Conservation (phyloP, 495 filamentous ascomycete genomes). For the Aspergillus panamensis region DNA sequence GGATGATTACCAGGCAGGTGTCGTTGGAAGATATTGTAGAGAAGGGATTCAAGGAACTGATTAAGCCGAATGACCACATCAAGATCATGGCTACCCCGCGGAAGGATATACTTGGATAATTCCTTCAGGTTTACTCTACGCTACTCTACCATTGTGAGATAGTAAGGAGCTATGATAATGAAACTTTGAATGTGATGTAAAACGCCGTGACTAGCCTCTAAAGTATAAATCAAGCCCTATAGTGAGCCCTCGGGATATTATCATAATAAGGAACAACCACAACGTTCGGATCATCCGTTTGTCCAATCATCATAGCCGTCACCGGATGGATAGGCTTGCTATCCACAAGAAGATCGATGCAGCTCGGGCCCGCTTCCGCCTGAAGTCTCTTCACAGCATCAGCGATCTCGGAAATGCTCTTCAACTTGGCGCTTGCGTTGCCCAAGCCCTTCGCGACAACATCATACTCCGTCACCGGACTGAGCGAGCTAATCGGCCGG, state of each 20-base stretch:
- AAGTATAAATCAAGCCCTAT: conserved; percentile 14
- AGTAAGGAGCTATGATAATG: too few relatives aligned
- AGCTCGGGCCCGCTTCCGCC: conserved; percentile 18
- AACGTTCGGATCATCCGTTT: conserved; percentile 22
- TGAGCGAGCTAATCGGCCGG: conserved; percentile 24
- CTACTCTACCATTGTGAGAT: not conserved
- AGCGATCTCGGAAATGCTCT: conserved; percentile 13
- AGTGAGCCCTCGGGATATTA: conserved; percentile 26
- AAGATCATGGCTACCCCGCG: conserved; percentile 49
- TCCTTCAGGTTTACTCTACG: not conserved
- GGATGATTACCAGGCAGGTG: conserved; percentile 56
- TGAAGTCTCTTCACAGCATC: conserved; percentile 17
- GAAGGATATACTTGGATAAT: not conserved
- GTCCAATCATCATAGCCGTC: conserved; percentile 27
- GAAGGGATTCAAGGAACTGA: conserved; percentile 51
- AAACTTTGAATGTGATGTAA: too few relatives aligned
- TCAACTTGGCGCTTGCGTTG: conserved; percentile 19
- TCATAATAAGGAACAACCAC: conserved; percentile 31
- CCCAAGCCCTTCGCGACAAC: conserved; percentile 25
- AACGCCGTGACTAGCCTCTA: too few relatives aligned
- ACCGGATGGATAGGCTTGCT: conserved; percentile 29
- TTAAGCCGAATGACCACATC: conserved; percentile 54
- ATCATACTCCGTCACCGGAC: conserved; percentile 25
- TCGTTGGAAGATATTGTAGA: conserved; percentile 49
- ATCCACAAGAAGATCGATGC: conserved; percentile 27